Evolutionary conservation across 441 rosid genomes (phyloP).

Genomic region (Bruguiera hainesii): DNA sequence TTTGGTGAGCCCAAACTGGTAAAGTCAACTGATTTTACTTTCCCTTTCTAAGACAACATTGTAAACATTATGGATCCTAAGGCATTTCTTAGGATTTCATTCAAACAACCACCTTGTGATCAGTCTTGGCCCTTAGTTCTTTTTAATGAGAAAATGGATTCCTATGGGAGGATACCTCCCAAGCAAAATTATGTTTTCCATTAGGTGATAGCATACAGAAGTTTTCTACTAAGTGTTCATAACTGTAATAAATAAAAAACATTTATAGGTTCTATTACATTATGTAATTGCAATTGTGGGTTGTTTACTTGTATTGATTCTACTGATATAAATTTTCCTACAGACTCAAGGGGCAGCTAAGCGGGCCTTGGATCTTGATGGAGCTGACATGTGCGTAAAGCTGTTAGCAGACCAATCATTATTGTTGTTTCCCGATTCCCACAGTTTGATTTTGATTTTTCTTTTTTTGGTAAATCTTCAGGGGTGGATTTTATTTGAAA

Average conservation of each 20-base stretch:
- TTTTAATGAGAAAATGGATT: not conserved
- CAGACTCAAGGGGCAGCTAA: constrained; percentile 88
- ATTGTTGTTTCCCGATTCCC: constrained; percentile 4
- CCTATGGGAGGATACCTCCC: not conserved
- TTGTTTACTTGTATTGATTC: constrained; percentile 3
- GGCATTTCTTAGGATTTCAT: no score
- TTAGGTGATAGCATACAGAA: not conserved
- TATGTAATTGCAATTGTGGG: no score
- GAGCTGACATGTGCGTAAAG: constrained; percentile 81
- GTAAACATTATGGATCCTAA: no score
- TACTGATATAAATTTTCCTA: not conserved
- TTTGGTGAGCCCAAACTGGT: no score
- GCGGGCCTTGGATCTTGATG: constrained; percentile 84
- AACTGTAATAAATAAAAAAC: no score
- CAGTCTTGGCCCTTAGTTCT: not conserved
- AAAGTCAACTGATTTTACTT: no score
- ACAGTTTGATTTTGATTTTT: constrained; percentile 18
- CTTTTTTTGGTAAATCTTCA: constrained; percentile 24
- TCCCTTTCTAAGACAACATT: not conserved
- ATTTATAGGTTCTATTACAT: no score
- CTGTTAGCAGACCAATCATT: not conserved
- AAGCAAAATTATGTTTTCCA: not conserved
- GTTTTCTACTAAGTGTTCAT: not conserved
- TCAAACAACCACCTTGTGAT: no score
- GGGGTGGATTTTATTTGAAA: constrained; percentile 86